These are phyloP conservation scores for Chrysanthemum seticuspe DNA, from an alignment of 129 eudicot genomes.

Conservation along the genomic window DNA sequence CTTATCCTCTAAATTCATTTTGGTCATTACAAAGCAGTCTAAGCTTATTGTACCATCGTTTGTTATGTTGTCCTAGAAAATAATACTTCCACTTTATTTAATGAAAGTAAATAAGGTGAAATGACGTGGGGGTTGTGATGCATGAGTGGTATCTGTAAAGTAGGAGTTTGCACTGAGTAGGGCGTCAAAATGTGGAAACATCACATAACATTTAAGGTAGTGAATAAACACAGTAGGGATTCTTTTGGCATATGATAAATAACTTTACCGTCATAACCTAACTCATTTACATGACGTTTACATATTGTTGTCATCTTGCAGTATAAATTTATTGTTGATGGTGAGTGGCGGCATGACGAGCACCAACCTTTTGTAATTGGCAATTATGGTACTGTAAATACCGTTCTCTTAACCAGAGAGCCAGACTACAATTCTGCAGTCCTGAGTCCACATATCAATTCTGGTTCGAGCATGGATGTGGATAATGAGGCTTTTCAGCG, in stretches of 20 bases:
- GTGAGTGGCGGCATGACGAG: constrained; percentile 93
- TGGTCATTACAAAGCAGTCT: no score
- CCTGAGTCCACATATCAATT: constrained; percentile 46
- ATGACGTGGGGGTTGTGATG: no score
- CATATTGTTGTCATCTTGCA: constrained; percentile 31
- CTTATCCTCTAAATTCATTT: no score
- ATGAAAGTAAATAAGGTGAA: no score
- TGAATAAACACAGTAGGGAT: no score
- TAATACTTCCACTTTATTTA: no score
- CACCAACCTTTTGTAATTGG: constrained; percentile 73
- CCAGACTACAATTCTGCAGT: constrained; percentile 51
- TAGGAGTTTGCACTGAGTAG: no score
- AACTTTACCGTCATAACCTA: neutral
- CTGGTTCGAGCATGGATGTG: constrained; percentile 85
- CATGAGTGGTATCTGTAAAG: no score
- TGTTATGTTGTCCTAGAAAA: no score
- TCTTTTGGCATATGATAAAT: neutral
- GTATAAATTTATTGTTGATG: constrained; percentile 93
- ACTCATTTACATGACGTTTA: constrained; percentile 6
- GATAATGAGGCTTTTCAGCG: constrained; percentile 77
- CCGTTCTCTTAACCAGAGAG: constrained; percentile 66
- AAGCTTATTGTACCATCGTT: no score
- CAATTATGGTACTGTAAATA: constrained; percentile 65
- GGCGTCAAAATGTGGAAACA: no score
- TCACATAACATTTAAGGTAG: no score